Percentiles rank a stretch among this genome's conserved stretches.
Conservation (phyloP, 371 early-diverging fungal genomes). For the Umbelopsis sp. region DNA sequence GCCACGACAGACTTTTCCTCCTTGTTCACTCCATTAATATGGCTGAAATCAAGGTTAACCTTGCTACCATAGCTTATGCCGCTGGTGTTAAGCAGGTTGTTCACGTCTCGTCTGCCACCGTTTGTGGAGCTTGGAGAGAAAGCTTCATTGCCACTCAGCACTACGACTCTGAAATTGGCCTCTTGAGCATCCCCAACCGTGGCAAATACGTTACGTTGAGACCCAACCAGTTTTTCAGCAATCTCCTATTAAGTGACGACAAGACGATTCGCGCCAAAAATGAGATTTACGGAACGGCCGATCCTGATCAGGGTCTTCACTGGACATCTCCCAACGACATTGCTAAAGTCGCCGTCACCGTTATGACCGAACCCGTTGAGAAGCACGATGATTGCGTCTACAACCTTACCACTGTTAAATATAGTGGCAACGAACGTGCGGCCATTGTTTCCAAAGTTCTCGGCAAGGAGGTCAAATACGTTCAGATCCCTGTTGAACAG, state of each 20-base stretch:
- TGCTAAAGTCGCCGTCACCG: constrained; percentile 29
- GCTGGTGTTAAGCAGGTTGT: constrained; percentile 42
- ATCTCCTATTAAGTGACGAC: constrained; percentile 18
- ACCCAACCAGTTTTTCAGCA: constrained; percentile 41
- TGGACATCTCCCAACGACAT: constrained; percentile 33
- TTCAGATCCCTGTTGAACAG: constrained; percentile 15
- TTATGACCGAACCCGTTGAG: constrained; percentile 25
- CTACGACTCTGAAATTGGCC: constrained; percentile 29
- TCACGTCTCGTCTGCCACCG: constrained; percentile 30
- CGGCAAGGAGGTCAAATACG: constrained; percentile 23
- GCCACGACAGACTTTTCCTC: constrained; percentile 37
- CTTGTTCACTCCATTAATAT: constrained; percentile 20
- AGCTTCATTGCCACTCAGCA: constrained; percentile 24
- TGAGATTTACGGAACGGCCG: constrained; percentile 15
- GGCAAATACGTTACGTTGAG: constrained; percentile 34
- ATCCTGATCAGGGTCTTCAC: constrained; percentile 8
- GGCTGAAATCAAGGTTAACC: constrained; percentile 14
- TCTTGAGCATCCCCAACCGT: constrained; percentile 30
- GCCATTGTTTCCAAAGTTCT: constrained; percentile 17
- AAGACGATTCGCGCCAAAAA: background rate
- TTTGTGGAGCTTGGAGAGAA: constrained; percentile 28
- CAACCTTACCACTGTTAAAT: constrained; percentile 2
- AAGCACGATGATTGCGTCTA: constrained; percentile 31
- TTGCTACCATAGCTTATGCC: constrained; percentile 29
- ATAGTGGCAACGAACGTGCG: constrained; percentile 20